Base-by-base conservation (phyloP, 2,329 filamentous ascomycete genomes). In the Neonectria coccinea region DNA sequence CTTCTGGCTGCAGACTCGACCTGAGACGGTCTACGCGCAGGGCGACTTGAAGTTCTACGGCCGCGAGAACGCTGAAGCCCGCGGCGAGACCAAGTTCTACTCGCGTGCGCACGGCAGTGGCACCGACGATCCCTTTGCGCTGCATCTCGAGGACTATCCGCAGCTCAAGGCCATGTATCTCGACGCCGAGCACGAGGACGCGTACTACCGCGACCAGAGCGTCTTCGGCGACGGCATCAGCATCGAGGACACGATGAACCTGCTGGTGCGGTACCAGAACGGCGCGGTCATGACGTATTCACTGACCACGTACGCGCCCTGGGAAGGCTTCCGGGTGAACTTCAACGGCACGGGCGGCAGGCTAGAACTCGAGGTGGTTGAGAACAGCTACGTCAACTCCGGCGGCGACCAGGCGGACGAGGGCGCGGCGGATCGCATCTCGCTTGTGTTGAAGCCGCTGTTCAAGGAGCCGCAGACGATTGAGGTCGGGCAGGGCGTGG, bases 231-330 rank as follows among this genome's bases (percentile, higher is more conserved):
- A 90, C 64, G 88, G 88, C 1, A 88, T 90, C 59, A 88, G 81
- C 67, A 89, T 89, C 62, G 87, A 90, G 73, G 88, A 90, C 69
- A 89, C 87, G 0, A 88, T 89, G 86, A 86, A 82, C 42, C 76
- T 89, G 25, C 79, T 90, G 50, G 85, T 89, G 22, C 79, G 83
- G 55, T 90, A 90, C 70, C 78, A 80, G 18, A 86, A 81, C 56
- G 85, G 86, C 2, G 86, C 86, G 0, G 83, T 86, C 27, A 76
- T 89, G 73, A 88, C 87, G 1, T 90, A 89, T 70, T 87, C 81
- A 22, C 77, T 87, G 11, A 86, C 84, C 1, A 87, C 88, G 0
- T 90, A 89, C 62, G 86, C 87, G 4, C 88, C 88, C 0, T 89
- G 86, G 86, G 86, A 89, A 65, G 86, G 86, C 0, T 88, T 88